Percentiles rank a stretch among this genome's conserved stretches.
Conservation (phyloP, 345 rosid species). For the Theobroma cacao region DNA sequence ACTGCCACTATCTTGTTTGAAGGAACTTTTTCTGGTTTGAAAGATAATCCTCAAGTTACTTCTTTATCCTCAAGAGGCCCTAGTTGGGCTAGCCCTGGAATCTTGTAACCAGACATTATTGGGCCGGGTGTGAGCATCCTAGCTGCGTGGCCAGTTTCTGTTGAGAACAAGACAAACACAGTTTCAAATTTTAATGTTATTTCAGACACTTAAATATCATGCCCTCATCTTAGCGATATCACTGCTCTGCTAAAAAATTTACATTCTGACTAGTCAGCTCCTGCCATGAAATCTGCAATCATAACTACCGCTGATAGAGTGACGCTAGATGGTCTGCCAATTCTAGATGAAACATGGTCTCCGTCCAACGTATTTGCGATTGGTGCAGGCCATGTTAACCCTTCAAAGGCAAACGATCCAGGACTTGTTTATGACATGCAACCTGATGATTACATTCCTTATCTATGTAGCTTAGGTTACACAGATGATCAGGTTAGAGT, state of each 20-base stretch:
- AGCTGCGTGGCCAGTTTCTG: slow-evolving; percentile 40
- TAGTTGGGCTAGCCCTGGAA: slow-evolving; percentile 21
- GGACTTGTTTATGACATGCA: slow-evolving; percentile 39
- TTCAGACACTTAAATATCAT: slow-evolving; percentile 50
- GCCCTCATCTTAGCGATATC: slow-evolving; percentile 49
- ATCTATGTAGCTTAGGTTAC: slow-evolving; percentile 34
- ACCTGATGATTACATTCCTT: slow-evolving; percentile 37
- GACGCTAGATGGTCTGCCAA: slow-evolving; percentile 27
- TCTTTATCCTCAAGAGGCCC: slow-evolving; percentile 49
- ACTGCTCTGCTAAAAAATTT: slow-evolving; percentile 34
- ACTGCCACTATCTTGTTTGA: slow-evolving; percentile 29
- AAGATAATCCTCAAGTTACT: slow-evolving; percentile 30
- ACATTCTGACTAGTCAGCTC: slow-evolving; percentile 42
- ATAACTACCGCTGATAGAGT: slow-evolving; percentile 38
- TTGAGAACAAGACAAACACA: slow-evolving; percentile 24
- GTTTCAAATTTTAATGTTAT: slow-evolving; percentile 32
- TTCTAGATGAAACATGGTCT: slow-evolving; percentile 29
- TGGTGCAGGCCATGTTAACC: slow-evolving; percentile 48
- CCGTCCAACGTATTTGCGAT: slow-evolving; percentile 34
- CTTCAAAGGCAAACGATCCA: slow-evolving; percentile 36
- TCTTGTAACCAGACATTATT: slow-evolving; percentile 40
- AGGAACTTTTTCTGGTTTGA: slow-evolving; percentile 34
- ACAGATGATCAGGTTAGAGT: slow-evolving; percentile 14
- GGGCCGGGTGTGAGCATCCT: slow-evolving; percentile 42
- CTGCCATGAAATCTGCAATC: slow-evolving; percentile 46